phyloP scores from a whole-genome alignment of 1,139 yeast genomes.

The Saccharomycopsis phalli region DNA sequence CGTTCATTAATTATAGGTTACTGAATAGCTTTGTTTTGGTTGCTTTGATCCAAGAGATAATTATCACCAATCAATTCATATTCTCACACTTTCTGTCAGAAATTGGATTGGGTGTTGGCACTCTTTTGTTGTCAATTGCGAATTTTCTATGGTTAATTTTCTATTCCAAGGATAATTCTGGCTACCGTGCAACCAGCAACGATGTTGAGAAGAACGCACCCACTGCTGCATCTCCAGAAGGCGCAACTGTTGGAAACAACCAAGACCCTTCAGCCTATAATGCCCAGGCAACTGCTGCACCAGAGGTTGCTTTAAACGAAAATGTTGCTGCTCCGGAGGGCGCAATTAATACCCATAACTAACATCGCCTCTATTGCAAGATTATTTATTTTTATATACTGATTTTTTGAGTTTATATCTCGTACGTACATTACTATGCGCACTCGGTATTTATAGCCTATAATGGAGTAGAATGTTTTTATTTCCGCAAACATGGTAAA shows the following conservation, averaged over 20 bases:
- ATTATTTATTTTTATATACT: too few relatives aligned
- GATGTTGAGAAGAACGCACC: conserved; percentile 5
- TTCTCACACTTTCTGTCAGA: not conserved
- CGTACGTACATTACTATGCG: not conserved
- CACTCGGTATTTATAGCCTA: not conserved
- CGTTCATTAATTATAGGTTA: not conserved
- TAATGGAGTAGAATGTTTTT: not conserved
- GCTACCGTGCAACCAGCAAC: not conserved
- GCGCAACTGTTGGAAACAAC: not conserved
- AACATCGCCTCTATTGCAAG: not conserved
- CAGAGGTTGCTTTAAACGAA: not conserved
- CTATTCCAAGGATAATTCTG: not conserved
- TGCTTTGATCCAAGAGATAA: conserved; percentile 1
- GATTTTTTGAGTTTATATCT: not conserved
- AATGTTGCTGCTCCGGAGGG: not conserved
- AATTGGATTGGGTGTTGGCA: conserved; percentile 6
- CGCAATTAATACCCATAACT: not conserved
- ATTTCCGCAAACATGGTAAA: conserved; percentile 44
- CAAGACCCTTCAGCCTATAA: too few relatives aligned
- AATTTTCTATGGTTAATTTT: conserved; percentile 13
- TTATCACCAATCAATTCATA: conserved; percentile 1
- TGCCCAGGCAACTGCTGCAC: not conserved
- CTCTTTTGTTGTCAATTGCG: conserved; percentile 1
- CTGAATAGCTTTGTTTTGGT: not conserved
- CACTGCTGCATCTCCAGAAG: not conserved